A percentile compares a stretch with the other conserved stretches of the same genome.
These are phyloP conservation scores for Pulveroboletus sp. DNA, from an alignment of 1,284 basidiomycete species.

Conservation along the genomic window DNA sequence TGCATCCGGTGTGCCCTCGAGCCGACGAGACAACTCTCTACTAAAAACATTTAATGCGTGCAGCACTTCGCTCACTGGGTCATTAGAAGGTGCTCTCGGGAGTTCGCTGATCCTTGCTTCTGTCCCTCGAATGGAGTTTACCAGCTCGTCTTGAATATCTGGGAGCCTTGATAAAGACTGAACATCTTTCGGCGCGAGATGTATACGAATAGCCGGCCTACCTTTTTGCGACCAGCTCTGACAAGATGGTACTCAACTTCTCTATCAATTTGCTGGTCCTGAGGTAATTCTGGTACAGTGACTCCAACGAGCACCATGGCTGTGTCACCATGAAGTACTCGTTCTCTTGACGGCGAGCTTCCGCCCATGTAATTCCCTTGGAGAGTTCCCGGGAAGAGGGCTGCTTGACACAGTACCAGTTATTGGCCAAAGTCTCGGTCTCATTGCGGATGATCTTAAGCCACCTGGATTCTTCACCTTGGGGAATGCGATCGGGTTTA, in stretches of 20 bases:
- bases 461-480: constrained; percentile 1
- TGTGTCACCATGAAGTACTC: not conserved
- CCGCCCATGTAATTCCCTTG: constrained; percentile 1
- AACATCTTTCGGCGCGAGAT: not conserved
- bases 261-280: constrained; percentile 1
- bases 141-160: constrained; percentile 51
- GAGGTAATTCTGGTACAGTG: not conserved
- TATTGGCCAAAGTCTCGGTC: constrained; percentile 3
- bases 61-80: constrained; percentile 36
- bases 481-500: constrained; percentile 6
- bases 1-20: constrained; percentile 50
- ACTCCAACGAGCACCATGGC: constrained; percentile 3
- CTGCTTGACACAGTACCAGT: constrained; percentile 8
- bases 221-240: constrained; percentile 6
- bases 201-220: not conserved
- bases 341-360: not conserved
- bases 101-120: constrained; percentile 41
- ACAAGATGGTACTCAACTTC: constrained; percentile 1
- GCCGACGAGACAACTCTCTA: constrained; percentile 44
- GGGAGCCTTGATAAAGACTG: constrained; percentile 49
- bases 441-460: constrained; percentile 6
- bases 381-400: not conserved
- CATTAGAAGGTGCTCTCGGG: constrained; percentile 49
- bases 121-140: constrained; percentile 44
- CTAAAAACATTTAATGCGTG: constrained; percentile 50